These are phyloP conservation scores for Xylariales sp. DNA, from an alignment of 2,329 filamentous ascomycete species.

Conservation along the genomic window DNA sequence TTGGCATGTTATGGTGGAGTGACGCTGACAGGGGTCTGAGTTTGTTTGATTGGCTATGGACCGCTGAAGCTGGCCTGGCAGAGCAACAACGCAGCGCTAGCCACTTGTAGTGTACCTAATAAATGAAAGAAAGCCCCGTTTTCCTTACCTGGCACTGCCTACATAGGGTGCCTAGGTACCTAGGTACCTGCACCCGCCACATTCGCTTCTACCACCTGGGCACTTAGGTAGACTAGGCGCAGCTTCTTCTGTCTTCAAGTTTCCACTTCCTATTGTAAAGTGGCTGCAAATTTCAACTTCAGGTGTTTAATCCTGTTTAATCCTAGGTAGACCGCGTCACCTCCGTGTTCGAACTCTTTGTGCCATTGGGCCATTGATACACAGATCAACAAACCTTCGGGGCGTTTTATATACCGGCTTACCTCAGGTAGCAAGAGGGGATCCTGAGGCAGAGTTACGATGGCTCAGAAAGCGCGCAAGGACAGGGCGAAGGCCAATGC, in stretches of 20 bases:
- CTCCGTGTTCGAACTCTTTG: neutral
- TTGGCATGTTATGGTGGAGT: slow-evolving; percentile 57
- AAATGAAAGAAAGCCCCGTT: slow-evolving; percentile 15
- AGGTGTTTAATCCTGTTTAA: neutral
- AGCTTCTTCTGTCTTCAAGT: neutral
- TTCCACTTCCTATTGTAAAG: neutral
- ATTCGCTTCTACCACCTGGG: neutral
- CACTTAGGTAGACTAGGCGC: neutral
- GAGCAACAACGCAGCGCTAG: slow-evolving; percentile 52
- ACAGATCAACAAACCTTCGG: neutral
- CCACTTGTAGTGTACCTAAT: slow-evolving; percentile 1
- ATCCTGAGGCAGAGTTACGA: slow-evolving; percentile 46
- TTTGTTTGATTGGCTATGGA: slow-evolving; percentile 53
- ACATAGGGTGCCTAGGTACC: neutral
- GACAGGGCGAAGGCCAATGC: slow-evolving; percentile 81
- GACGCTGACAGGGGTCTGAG: slow-evolving; percentile 38
- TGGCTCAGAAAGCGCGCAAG: slow-evolving; percentile 74
- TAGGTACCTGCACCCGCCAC: neutral
- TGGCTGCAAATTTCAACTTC: too few relatives aligned
- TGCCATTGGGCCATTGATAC: slow-evolving; percentile 5
- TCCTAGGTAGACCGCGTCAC: neutral
- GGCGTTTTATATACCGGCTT: neutral
- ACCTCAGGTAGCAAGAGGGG: neutral
- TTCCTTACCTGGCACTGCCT: neutral
- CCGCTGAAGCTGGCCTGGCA: slow-evolving; percentile 48